Evolutionary conservation across 2,329 filamentous ascomycete genomes (phyloP).

Genomic region (Trichoderma endophyticum): DNA sequence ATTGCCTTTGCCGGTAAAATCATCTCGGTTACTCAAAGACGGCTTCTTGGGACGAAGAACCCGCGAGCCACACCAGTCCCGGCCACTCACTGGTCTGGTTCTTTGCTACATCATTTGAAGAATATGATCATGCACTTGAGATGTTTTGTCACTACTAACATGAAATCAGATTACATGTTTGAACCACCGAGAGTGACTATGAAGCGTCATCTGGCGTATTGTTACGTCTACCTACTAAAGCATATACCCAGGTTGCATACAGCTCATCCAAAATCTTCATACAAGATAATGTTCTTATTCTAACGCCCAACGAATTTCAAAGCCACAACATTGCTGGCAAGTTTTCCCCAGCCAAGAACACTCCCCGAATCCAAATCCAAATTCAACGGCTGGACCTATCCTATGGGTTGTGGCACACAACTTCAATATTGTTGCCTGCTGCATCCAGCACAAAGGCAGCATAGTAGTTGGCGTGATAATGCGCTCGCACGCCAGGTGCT

Average conservation of each 20-base stretch:
- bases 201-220: background rate
- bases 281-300: background rate
- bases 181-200: background rate
- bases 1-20: background rate
- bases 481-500: slow-evolving; percentile 41
- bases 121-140: background rate
- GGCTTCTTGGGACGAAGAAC: background rate
- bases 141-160: background rate
- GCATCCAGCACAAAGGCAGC: slow-evolving; percentile 50
- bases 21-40: background rate
- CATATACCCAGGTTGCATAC: background rate
- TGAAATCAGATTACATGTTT: background rate
- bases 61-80: background rate
- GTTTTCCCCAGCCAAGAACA: background rate
- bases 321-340: background rate
- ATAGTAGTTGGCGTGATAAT: slow-evolving; percentile 48
- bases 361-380: background rate
- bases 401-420: slow-evolving; percentile 28
- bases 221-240: background rate
- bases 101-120: background rate
- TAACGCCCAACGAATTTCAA: background rate
- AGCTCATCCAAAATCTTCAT: background rate
- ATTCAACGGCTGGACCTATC: background rate
- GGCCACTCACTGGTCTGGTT: background rate
- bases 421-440: slow-evolving; percentile 52